These are phyloP conservation scores for Hibiscus trionum DNA, from an alignment of 345 rosid genomes.

Conservation along the genomic window DNA sequence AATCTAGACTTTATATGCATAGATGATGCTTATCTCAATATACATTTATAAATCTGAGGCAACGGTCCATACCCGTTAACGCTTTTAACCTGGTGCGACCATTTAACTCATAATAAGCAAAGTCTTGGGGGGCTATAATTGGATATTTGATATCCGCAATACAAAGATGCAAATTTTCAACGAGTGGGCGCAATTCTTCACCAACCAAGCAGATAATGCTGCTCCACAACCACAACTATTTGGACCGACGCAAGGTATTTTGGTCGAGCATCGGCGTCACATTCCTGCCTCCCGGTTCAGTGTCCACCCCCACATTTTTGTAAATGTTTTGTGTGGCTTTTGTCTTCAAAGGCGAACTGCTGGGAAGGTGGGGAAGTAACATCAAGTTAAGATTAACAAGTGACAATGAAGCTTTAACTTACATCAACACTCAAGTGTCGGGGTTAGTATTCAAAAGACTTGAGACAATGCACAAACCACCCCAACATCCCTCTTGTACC, in stretches of 20 bases:
- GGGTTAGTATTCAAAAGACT: neutral
- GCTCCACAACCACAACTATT: neutral
- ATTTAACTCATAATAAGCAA: neutral
- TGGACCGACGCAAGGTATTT: neutral
- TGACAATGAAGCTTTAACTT: neutral
- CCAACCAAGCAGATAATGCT: neutral
- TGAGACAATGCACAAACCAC: neutral
- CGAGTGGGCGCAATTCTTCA: neutral
- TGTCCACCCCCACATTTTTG: neutral
- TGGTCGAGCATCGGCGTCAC: constrained; percentile 6
- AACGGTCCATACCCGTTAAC: neutral
- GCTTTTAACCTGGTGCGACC: neutral
- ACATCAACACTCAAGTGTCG: neutral
- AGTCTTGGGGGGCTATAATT: neutral
- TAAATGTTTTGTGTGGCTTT: neutral
- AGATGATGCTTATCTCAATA: too few species aligned
- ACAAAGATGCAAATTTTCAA: neutral
- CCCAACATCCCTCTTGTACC: constrained; percentile 1
- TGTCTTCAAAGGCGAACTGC: neutral
- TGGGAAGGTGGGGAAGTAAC: constrained; percentile 1
- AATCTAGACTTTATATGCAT: too few species aligned
- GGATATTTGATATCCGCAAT: neutral
- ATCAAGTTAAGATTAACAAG: neutral
- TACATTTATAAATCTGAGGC: neutral
- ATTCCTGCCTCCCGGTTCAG: neutral